Conservation (phyloP, 164 flowering plant genomes). For the Vitis rupestris region DNA sequence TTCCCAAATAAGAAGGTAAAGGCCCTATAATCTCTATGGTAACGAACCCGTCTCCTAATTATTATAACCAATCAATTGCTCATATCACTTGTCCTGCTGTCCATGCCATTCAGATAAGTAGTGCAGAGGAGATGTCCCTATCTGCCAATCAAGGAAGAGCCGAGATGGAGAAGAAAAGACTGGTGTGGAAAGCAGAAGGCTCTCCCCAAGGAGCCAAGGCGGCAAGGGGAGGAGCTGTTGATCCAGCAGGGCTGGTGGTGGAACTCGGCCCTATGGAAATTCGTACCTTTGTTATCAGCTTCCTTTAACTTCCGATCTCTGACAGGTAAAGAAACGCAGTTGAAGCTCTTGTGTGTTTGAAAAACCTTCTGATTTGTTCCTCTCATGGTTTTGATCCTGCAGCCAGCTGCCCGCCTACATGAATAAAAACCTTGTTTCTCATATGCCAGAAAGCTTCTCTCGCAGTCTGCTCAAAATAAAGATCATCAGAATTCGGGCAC, state of each 20-base stretch:
- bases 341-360: not conserved
- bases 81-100: not conserved
- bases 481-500: no score
- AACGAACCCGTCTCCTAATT: no score
- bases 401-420: no score
- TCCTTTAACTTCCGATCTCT: constrained; percentile 2
- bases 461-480: no score
- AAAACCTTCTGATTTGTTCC: no score
- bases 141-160: constrained; percentile 72
- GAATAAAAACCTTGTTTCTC: no score
- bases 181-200: constrained; percentile 63
- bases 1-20: no score
- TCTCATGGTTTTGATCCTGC: no score
- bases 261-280: constrained; percentile 80
- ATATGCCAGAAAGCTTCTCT: no score
- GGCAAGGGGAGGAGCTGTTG: constrained; percentile 55
- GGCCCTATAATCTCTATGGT: no score
- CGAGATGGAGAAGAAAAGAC: constrained; percentile 66
- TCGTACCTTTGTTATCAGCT: constrained; percentile 50
- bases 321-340: not conserved
- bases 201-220: constrained; percentile 21
- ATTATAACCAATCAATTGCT: no score
- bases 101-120: constrained; percentile 44
- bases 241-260: constrained; percentile 47
- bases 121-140: constrained; percentile 56